Base-by-base conservation (phyloP, 73 alveolate genomes). In the Paramecium sonneborni region DNA sequence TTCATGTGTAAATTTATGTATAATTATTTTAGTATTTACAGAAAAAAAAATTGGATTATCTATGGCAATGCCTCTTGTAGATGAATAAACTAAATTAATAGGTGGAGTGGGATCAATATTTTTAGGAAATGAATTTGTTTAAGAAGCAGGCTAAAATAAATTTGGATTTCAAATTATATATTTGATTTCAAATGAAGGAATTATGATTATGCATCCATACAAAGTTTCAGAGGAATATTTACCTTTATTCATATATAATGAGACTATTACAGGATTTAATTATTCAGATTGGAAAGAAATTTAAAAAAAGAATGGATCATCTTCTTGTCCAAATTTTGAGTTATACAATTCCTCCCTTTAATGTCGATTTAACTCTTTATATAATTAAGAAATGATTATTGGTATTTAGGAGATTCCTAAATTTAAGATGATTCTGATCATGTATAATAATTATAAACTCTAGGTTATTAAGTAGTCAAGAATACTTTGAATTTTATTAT, bases 231-330 rank as follows among this genome's bases (percentile, higher is more conserved):
- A 12, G 1, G 20, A 72, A 35, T 11, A 72, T 14, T 21, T 72
- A 72, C 86, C 86, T 35, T 38, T 72, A 32, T 35, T 32, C 7
- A 34, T 72, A 7, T 35, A 2, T 15, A 72, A 72, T 72, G 20
- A 72, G 5, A 32, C 86, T 14, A 72, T 72, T 21, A 72, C 86
- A 14, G 86, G 86, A 72, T 72, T 72, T 72, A 35, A 32, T 14
- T 72, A 15, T 0, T n/a, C 32, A 1, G 57, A 32, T 72, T 72
- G 86, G 86, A n/a, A 34, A 28, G 32, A 34, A 18, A 72, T 62
- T 3, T 11, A 6, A 12, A 62, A 62, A 14, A 1, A 10, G 6
- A 62, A 62, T 32, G 44, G 84, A 30, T 12, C 21, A 23, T 62
- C 84, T 9, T 0, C 52, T 30, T 62, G 84, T 12, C 48, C 39